A percentile compares a stretch with the other conserved stretches of the same genome.
Conservation (phyloP, 169 alveolate genomes). For the Plasmodium reichenowi region DNA sequence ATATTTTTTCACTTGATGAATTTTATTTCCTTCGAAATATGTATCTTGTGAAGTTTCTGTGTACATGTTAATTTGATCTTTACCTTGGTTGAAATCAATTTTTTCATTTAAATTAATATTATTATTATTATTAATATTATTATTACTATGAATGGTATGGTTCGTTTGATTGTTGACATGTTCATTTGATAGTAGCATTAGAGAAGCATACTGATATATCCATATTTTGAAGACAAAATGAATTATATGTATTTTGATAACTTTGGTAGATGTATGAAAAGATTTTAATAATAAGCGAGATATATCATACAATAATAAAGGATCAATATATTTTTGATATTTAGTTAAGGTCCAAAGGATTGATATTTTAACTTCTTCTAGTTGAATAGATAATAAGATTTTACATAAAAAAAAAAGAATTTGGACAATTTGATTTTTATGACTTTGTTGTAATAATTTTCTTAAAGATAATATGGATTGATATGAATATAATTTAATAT, state of each 20-base stretch:
- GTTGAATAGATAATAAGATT: conserved; percentile 17
- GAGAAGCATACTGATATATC: conserved; percentile 22
- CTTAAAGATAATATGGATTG: conserved; percentile 48
- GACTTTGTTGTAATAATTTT: conserved; percentile 25
- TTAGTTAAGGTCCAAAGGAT: conserved; percentile 44
- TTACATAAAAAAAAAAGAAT: conserved; percentile 17
- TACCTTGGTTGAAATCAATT: background rate
- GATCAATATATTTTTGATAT: conserved; percentile 41
- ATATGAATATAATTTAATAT: conserved; percentile 21
- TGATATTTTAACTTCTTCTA: conserved; percentile 29
- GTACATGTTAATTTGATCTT: background rate
- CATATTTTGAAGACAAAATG: conserved; percentile 54
- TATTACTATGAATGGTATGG: too few relatives aligned
- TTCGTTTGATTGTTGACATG: too few relatives aligned
- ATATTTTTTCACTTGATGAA: too few relatives aligned
- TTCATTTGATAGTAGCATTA: too few relatives aligned
- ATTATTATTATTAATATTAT: too few relatives aligned
- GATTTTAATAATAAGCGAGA: conserved; percentile 27
- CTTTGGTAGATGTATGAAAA: background rate
- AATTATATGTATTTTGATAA: conserved; percentile 28
- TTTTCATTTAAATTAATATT: background rate
- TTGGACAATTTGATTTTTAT: background rate
- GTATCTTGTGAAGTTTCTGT: background rate
- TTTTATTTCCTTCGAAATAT: too few relatives aligned
- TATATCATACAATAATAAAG: conserved; percentile 16